Base-by-base conservation (phyloP, 2,329 filamentous ascomycete genomes). In the Cryphonectria nitschkei region DNA sequence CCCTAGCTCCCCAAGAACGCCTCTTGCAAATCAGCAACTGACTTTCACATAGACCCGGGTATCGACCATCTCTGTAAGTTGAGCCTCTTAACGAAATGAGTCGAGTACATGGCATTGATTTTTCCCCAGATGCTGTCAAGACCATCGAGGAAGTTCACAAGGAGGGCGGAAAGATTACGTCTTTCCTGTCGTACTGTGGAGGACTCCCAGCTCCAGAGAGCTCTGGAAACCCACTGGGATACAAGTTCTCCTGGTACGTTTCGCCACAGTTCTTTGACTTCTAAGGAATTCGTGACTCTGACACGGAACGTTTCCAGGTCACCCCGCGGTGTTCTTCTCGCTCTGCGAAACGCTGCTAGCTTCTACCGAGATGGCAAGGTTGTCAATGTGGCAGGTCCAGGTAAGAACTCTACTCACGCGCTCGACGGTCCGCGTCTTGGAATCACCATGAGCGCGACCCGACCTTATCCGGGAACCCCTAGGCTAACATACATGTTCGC, bases 191-290 rank as follows among this genome's bases (percentile, higher is more conserved):
- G 68, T 98, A 92, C 87, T 98, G 95, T 77, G 93, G 94, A 78
- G 93, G 93, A 76, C 86, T 96, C 3, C 89, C 90, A 39, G 87
- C 90, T 2, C 88, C 83, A 65, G 93, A 96, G 83, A 84, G 85
- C 81, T 95, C 92, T 9, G 92, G 92, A 82, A 98, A 98, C 85
- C 94, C 95, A 39, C 86, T 97, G 22, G 94, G 95, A 64, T 97
- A 97, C 88, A 97, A 97, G 83, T 96, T 73, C 86, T 94, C 91
- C 7, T 92, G 90, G 61, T 64, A 43, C 9, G 46, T 50, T n/a
- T 16, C 13, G 41, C 16, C 46, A 19, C 46, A n/a, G 5, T 32
- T 2, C 13, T 34, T 3, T n/a, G n/a, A 29, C 37, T 11, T 19
- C 2, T 43, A 14, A 0, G 29, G 4, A 9, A 9, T 26, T 7